phyloP scores from a whole-genome alignment of 495 filamentous ascomycete species.

The Aspergillus baeticus region DNA sequence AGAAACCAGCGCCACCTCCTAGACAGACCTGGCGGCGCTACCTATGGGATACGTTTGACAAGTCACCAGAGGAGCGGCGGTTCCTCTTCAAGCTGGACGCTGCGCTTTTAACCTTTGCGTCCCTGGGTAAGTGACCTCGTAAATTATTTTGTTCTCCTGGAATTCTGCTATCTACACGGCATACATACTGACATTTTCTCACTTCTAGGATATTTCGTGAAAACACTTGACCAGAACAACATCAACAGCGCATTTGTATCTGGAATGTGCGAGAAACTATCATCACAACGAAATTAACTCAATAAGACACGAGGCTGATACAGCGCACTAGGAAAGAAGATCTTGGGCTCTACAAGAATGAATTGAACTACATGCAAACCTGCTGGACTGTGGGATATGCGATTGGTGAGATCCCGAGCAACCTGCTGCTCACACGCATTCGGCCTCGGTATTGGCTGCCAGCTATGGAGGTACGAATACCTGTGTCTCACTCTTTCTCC shows the following conservation, averaged over 20 bases:
- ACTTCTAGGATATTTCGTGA: slow-evolving; percentile 53
- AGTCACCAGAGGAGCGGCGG: slow-evolving; percentile 56
- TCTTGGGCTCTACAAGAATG: slow-evolving; percentile 54
- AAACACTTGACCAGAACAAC: slow-evolving; percentile 57
- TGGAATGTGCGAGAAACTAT: no score
- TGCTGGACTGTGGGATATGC: slow-evolving; percentile 65
- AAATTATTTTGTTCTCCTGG: neutral
- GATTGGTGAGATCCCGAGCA: slow-evolving; percentile 60
- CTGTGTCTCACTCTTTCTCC: neutral
- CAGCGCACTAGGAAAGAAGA: slow-evolving; percentile 56
- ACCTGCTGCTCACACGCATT: slow-evolving; percentile 54
- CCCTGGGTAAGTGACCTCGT: slow-evolving; percentile 30
- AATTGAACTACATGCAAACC: slow-evolving; percentile 51
- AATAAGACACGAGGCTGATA: no score
- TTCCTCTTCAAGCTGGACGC: slow-evolving; percentile 62
- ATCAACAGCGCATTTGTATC: slow-evolving; percentile 56
- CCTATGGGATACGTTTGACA: slow-evolving; percentile 62
- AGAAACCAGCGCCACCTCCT: no score
- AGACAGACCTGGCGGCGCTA: slow-evolving; percentile 35
- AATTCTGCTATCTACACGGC: neutral
- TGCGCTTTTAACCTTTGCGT: slow-evolving; percentile 55
- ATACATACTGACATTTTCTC: slow-evolving; percentile 1
- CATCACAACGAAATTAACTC: no score
- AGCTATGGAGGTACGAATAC: slow-evolving; percentile 31
- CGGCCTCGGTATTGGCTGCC: slow-evolving; percentile 61